Evolutionary conservation across 2,329 filamentous ascomycete genomes (phyloP).

Genomic region (Lachnellula arida): DNA sequence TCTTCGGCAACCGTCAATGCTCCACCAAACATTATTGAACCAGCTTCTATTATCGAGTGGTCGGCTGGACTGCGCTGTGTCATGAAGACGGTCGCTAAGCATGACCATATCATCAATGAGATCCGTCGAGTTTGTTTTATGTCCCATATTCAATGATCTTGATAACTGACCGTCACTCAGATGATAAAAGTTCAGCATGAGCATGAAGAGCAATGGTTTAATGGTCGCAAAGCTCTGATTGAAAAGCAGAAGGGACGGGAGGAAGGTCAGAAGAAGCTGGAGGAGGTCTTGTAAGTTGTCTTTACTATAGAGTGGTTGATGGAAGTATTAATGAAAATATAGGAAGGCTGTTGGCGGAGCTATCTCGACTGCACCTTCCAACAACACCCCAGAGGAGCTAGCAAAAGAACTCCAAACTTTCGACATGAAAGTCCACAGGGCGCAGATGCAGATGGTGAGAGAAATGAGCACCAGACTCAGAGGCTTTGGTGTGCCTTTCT

Average conservation of each 20-base stretch:
- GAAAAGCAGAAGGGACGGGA: constrained; percentile 46
- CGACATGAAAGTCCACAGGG: constrained; percentile 58
- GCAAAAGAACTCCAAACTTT: constrained; percentile 52
- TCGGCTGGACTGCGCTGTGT: constrained; percentile 45
- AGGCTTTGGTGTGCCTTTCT: constrained; percentile 56
- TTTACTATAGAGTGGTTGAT: background rate
- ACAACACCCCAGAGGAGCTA: constrained; percentile 37
- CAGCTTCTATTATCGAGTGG: constrained; percentile 47
- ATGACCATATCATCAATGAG: constrained; percentile 40
- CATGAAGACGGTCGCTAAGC: constrained; percentile 43
- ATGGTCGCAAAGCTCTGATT: constrained; percentile 46
- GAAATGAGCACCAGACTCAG: constrained; percentile 52
- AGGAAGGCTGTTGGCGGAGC: constrained; percentile 43
- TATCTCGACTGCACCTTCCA: constrained; percentile 27
- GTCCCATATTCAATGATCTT: constrained; percentile 1
- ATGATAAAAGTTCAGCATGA: constrained; percentile 59
- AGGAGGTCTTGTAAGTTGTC: constrained; percentile 47
- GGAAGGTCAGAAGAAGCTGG: constrained; percentile 48
- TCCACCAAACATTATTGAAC: constrained; percentile 31
- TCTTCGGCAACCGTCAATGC: background rate
- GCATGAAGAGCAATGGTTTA: constrained; percentile 59
- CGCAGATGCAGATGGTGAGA: constrained; percentile 54
- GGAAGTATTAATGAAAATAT: constrained; percentile 9
- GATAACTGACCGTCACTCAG: constrained; percentile 28
- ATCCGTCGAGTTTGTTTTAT: constrained; percentile 33